Percentiles rank a stretch among this genome's conserved stretches.
Conservation (phyloP, 768 basidiomycete genomes). For the Wakefieldia striispora region DNA sequence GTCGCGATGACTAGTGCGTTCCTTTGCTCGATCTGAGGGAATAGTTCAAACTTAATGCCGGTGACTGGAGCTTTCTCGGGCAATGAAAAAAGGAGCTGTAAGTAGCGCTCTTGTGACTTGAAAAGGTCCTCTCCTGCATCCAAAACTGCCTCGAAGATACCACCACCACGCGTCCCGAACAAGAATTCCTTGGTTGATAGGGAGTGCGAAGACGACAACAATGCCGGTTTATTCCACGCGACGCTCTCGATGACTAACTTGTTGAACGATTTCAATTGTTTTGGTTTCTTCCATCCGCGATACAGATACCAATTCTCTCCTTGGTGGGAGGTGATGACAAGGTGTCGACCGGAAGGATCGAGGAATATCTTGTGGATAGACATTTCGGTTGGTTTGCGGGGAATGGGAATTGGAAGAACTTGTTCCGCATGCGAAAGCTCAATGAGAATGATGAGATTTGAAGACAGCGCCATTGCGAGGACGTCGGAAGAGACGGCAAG, state of each 20-base stretch:
- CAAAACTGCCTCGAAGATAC: slow-evolving; percentile 83
- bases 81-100: slow-evolving; percentile 70
- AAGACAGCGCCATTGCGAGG: slow-evolving; percentile 78
- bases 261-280: slow-evolving; percentile 71
- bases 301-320: slow-evolving; percentile 96
- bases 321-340: slow-evolving; percentile 79
- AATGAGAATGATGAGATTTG: slow-evolving; percentile 81
- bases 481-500: slow-evolving; percentile 85
- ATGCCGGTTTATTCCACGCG: slow-evolving; percentile 80
- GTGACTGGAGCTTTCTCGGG: slow-evolving; percentile 82
- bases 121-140: slow-evolving; percentile 92
- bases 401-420: slow-evolving; percentile 76
- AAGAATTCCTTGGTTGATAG: slow-evolving; percentile 83
- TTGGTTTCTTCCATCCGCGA: slow-evolving; percentile 77
- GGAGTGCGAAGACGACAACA: slow-evolving; percentile 61
- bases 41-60: slow-evolving; percentile 80
- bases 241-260: slow-evolving; percentile 86
- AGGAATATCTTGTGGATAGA: slow-evolving; percentile 81
- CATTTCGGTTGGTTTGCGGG: slow-evolving; percentile 72
- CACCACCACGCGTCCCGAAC: slow-evolving; percentile 81
- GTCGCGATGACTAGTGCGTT: slow-evolving; percentile 74
- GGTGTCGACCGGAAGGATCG: slow-evolving; percentile 91
- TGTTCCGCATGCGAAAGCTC: slow-evolving; percentile 87
- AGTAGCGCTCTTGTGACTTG: slow-evolving; percentile 81
- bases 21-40: slow-evolving; percentile 60